Evolutionary conservation across 2,329 filamentous ascomycete genomes (phyloP), one percentile per base, ranked within the genome.

Genomic region (Neofusicoccum umdonicola): DNA sequence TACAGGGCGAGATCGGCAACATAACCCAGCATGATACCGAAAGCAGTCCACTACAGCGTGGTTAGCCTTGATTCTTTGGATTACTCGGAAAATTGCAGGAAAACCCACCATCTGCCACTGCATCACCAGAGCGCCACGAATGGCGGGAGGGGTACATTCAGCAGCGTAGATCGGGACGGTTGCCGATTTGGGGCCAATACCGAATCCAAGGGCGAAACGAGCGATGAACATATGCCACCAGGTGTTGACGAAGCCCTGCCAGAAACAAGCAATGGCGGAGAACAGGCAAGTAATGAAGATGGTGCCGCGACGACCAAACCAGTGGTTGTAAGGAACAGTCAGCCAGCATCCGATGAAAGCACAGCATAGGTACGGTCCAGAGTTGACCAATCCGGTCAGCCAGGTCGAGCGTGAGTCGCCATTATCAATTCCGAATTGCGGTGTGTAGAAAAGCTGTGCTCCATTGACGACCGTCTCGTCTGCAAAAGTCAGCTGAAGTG

Each of bases 101-200:
- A n/a, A 5, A 22, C 48, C 50, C n/a, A 65, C 64, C 75, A 90
- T 82, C 77, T 93, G 89, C 90, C 91, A 94, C 67, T 88, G 88
- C 90, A 94, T 94, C 67, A 93, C 90, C 17, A 95, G 81, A 7
- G 89, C 90, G 68, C 90, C 90, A 72, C 90, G 86, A 63, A 92
- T 88, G 4, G 78, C 75, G 1, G 89, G 87, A 0, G 90, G 90
- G 0, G 88, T 85, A 64, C 87, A 90, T 75, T 93, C 90, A 2
- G 90, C 90, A 0, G 89, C 88, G 70, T 91, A 93, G 34, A 93
- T 88, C 0, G 91, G 90, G 1, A 92, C 89, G 0, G 89, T 91
- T 0, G 88, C 87, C 19, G 87, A 87, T 73, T 93, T 93, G 15
- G 89, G 83, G 34, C 90, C 90, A 80, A 93, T 92, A 1, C 89